Percentiles rank a stretch among this genome's conserved stretches.
Evolutionary conservation across 2,329 filamentous ascomycete genomes (phyloP).

Genomic region (Arthrobotrys conoides): DNA sequence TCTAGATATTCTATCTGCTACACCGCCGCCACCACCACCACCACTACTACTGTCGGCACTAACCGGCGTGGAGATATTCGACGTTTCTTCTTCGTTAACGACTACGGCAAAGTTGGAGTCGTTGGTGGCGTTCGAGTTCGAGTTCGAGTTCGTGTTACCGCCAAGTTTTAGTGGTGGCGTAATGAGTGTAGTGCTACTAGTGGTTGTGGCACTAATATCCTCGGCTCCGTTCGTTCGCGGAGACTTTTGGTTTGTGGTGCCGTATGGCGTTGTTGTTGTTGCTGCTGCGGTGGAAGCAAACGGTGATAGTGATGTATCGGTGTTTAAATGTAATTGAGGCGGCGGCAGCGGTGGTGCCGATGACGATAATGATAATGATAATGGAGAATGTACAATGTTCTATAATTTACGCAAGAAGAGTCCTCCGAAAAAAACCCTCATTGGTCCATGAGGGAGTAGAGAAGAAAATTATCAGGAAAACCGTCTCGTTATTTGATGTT

Average conservation of each 20-base stretch:
- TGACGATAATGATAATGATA: slow-evolving; percentile 1
- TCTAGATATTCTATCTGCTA: slow-evolving; percentile 28
- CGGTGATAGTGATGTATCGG: slow-evolving; percentile 10
- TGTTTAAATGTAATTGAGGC: slow-evolving; percentile 29
- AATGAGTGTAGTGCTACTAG: neutral
- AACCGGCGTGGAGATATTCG: slow-evolving; percentile 1
- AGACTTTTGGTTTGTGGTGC: neutral
- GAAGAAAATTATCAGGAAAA: slow-evolving; percentile 23
- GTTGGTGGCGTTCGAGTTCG: neutral
- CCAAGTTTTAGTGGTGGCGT: slow-evolving; percentile 23
- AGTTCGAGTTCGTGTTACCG: slow-evolving; percentile 8
- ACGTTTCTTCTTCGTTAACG: neutral
- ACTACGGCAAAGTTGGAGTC: too few relatives aligned
- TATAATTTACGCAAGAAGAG: slow-evolving; percentile 44
- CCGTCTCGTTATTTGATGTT: slow-evolving; percentile 6
- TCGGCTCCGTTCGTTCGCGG: slow-evolving; percentile 12
- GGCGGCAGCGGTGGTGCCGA: slow-evolving; percentile 1
- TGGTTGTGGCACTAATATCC: neutral
- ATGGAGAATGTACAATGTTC: slow-evolving; percentile 18
- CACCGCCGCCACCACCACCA: too few relatives aligned
- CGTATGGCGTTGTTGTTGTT: slow-evolving; percentile 4
- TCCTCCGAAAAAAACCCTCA: slow-evolving; percentile 10
- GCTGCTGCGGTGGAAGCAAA: neutral
- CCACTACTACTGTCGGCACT: too few relatives aligned
- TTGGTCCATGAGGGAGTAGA: neutral